These are phyloP conservation scores for Pichia terricola DNA, from an alignment of 1,139 yeast genomes.

Conservation along the genomic window DNA sequence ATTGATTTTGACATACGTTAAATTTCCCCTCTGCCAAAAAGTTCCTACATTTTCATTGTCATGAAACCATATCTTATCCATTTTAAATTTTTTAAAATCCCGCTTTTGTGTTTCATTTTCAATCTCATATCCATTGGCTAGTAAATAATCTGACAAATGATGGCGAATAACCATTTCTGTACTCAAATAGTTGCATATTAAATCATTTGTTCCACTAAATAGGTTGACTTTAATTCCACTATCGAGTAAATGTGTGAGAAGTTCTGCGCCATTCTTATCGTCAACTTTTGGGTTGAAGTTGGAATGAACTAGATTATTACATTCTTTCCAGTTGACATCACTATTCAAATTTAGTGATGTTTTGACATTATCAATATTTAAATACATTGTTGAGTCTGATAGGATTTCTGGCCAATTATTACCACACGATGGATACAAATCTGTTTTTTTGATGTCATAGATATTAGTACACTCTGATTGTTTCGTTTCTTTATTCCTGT, in stretches of 20 bases:
- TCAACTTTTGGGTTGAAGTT: constrained; percentile 37
- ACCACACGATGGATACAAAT: constrained; percentile 81
- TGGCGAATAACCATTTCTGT: constrained; percentile 55
- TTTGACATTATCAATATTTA: constrained; percentile 46
- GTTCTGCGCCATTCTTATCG: constrained; percentile 41
- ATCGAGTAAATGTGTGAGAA: constrained; percentile 55
- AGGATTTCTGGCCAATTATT: constrained; percentile 89
- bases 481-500: not conserved
- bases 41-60: constrained; percentile 41
- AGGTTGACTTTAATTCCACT: constrained; percentile 55
- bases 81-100: constrained; percentile 9
- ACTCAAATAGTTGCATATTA: constrained; percentile 79
- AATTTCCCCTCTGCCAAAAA: constrained; percentile 50
- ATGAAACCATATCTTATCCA: constrained; percentile 41
- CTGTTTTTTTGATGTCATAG: constrained; percentile 68
- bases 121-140: not conserved
- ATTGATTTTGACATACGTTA: constrained; percentile 66
- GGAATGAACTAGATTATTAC: constrained; percentile 50
- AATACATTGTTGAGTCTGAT: constrained; percentile 47
- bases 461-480: constrained; percentile 53
- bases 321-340: constrained; percentile 56
- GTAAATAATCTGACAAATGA: constrained; percentile 7
- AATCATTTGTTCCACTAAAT: constrained; percentile 83
- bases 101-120: constrained; percentile 1
- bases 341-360: constrained; percentile 42